Percentiles rank a stretch among this genome's conserved stretches.
phyloP scores from a whole-genome alignment of 805 yeast species.

The Metschnikowia dekortorum region DNA sequence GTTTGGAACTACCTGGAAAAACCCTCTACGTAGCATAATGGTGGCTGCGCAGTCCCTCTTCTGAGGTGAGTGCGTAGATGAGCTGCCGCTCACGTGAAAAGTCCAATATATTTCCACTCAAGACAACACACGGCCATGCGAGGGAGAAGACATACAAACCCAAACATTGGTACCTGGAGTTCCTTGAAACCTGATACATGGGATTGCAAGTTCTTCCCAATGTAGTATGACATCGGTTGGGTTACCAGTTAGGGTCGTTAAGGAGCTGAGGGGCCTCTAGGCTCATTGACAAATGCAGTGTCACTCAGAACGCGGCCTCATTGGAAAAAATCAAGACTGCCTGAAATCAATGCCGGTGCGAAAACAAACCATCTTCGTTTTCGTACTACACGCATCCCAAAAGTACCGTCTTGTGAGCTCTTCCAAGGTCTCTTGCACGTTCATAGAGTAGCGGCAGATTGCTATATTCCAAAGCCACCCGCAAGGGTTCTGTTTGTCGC shows the following conservation, averaged over 20 bases:
- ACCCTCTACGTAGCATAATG: slow-evolving; percentile 1
- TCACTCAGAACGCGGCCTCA: slow-evolving; percentile 1
- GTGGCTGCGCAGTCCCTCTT: neutral
- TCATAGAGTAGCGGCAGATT: neutral
- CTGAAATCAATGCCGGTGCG: slow-evolving; percentile 1
- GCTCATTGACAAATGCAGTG: neutral
- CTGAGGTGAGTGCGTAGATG: neutral
- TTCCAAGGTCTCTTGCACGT: neutral
- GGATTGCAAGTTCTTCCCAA: neutral
- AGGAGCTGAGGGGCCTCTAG: neutral
- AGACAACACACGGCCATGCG: neutral
- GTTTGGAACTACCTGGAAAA: neutral
- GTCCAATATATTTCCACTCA: neutral
- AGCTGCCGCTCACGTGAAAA: neutral
- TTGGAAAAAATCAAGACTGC: neutral
- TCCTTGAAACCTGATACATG: no score
- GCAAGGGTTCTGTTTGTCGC: neutral
- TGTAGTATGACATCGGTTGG: neutral
- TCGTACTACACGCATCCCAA: neutral
- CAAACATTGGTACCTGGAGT: no score
- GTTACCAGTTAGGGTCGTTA: no score
- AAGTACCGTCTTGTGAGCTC: neutral
- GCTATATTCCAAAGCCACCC: neutral
- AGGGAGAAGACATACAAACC: neutral
- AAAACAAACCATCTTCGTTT: neutral